A percentile compares a stretch with the other conserved stretches of the same genome.
phyloP scores from a whole-genome alignment of 1,139 yeast species.

The Scheffersomyces insectosa region DNA sequence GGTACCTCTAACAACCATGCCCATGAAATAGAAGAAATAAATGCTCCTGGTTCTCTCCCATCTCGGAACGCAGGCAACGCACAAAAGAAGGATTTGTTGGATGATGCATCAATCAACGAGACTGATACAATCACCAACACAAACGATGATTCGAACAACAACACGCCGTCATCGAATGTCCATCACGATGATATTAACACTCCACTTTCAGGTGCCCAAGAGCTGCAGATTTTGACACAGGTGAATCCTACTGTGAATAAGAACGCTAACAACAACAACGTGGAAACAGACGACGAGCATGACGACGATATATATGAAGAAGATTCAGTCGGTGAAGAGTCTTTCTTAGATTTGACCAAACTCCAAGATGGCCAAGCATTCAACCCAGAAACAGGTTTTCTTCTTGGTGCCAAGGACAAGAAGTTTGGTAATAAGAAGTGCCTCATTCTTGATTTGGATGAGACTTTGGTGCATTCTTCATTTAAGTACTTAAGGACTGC shows the following conservation, averaged over 20 bases:
- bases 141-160: constrained; percentile 23
- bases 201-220: constrained; percentile 1
- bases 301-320: constrained; percentile 14
- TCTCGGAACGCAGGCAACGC: constrained; percentile 5
- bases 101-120: constrained; percentile 44
- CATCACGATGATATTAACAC: constrained; percentile 9
- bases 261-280: constrained; percentile 14
- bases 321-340: constrained; percentile 28
- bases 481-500: constrained; percentile 90
- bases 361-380: constrained; percentile 70
- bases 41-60: constrained; percentile 1
- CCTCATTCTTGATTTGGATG: constrained; percentile 88
- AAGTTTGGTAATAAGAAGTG: constrained; percentile 66
- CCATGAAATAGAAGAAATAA: constrained; percentile 3
- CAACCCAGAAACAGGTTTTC: constrained; percentile 59
- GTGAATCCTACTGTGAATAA: constrained; percentile 1
- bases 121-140: constrained; percentile 48
- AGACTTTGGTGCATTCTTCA: constrained; percentile 93
- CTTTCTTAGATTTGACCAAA: constrained; percentile 53
- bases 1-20: constrained; percentile 1
- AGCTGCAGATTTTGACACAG: constrained; percentile 5
- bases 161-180: constrained; percentile 11
- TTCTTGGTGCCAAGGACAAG: constrained; percentile 50
- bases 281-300: constrained; percentile 20
- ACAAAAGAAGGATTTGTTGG: constrained; percentile 30